phyloP scores from a whole-genome alignment of 2,329 filamentous ascomycete species.

The Nectriaceae sp. region DNA sequence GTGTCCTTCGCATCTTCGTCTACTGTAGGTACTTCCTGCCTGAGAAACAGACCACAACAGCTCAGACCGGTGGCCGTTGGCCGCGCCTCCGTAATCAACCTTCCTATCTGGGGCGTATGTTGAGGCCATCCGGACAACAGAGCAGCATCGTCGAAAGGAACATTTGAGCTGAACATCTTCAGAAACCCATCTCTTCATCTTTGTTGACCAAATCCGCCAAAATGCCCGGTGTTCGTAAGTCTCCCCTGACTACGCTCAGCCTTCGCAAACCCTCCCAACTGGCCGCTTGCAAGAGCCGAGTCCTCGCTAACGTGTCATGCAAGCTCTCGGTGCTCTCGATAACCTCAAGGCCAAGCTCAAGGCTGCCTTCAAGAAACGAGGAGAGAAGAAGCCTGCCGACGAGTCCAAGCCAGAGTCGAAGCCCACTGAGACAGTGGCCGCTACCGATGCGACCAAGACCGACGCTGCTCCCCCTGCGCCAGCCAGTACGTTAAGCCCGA shows the following conservation, averaged over 20 bases:
- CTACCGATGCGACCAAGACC: slow-evolving; percentile 38
- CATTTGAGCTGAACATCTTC: neutral
- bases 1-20: neutral
- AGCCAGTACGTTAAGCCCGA: slow-evolving; percentile 29
- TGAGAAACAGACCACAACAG: neutral
- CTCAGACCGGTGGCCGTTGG: neutral
- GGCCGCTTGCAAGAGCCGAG: neutral
- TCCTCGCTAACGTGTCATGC: slow-evolving; percentile 5
- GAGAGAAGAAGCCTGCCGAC: slow-evolving; percentile 30
- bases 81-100: neutral
- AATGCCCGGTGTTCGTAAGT: slow-evolving; percentile 58
- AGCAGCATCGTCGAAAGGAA: no score
- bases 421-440: slow-evolving; percentile 23
- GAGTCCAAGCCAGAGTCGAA: slow-evolving; percentile 31
- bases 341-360: slow-evolving; percentile 60
- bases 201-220: slow-evolving; percentile 24
- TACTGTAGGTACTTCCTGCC: neutral
- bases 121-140: no score
- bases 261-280: neutral
- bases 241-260: neutral
- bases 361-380: slow-evolving; percentile 53
- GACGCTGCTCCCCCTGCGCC: slow-evolving; percentile 34
- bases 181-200: slow-evolving; percentile 2
- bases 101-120: neutral
- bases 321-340: slow-evolving; percentile 53